Evolutionary conservation across 2,329 filamentous ascomycete species (phyloP), one percentile per base, ranked within the genome.

Genomic region (Xylaria polymorpha): DNA sequence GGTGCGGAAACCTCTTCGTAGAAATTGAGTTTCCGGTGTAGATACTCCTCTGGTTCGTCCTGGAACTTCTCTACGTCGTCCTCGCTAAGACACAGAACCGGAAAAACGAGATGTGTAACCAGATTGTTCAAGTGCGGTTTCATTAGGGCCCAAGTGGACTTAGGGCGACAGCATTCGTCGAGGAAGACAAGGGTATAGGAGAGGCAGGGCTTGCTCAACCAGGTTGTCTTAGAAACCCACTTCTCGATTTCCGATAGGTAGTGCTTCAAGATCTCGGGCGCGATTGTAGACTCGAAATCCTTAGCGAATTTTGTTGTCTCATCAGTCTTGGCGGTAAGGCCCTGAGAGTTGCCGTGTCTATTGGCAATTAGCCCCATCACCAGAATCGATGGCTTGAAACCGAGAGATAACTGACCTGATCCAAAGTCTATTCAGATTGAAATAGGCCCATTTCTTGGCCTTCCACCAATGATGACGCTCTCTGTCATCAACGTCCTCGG

Each of bases 391-490:
- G 7, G 5, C 15, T 62, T 53, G n/a, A 37, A 67, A 43, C 7
- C 41, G 15, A n/a, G 41, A 41, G 29, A 41, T 55, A 18, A 48
- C 71, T 70, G 83, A 95, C 92, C 94, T 89, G 74, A 98, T 94
- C 78, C 96, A 99, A 20, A 99, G 88, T 71, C 96, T 89, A 83
- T 99, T 99, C 75, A 99, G 83, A 81, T 98, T 98, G 77, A 96
- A 97, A 81, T 98, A 99, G 15, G 95, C 92, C 96, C 96, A 98
- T 83, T 99, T 99, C 90, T 98, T 98, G 72, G 94, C 93, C 85
- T 98, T 99, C 95, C 95, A 99, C 95, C 96, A 99, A 81, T 98
- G 94, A 79, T 97, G 94, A 76, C 91, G 88, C 81, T 98, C 96
- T 67, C 96, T 90, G 78, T 98, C 95, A 67, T 93, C 90, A 61